Conservation (phyloP, 2,329 filamentous ascomycete species). For the Tolypocladium ophioglossoides region DNA sequence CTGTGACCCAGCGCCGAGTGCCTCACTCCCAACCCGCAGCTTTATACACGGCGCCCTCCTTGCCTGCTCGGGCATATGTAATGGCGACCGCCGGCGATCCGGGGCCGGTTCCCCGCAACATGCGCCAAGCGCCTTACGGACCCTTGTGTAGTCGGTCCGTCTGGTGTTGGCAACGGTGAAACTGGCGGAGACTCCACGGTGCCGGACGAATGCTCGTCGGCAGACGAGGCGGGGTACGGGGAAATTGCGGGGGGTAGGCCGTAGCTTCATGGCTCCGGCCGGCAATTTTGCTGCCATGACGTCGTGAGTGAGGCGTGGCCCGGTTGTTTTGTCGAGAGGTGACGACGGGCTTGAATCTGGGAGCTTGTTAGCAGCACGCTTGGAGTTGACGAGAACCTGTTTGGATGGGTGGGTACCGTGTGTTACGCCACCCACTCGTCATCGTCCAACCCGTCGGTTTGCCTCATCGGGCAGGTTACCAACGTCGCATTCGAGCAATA, state of each 20-base stretch:
- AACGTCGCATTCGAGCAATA: too few species aligned
- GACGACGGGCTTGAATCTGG: not conserved
- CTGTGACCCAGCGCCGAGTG: not conserved
- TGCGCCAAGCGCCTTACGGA: not conserved
- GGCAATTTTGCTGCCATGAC: not conserved
- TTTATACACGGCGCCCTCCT: not conserved
- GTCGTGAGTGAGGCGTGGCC: not conserved
- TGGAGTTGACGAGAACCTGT: not conserved
- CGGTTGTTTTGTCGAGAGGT: not conserved
- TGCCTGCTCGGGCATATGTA: not conserved
- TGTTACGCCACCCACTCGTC: not conserved
- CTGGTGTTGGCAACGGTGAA: not conserved
- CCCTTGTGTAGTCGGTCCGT: not conserved
- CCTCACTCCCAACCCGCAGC: not conserved
- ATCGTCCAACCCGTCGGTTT: not conserved
- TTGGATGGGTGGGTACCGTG: not conserved
- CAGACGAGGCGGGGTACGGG: not conserved
- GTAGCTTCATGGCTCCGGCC: not conserved
- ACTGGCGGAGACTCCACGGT: not conserved
- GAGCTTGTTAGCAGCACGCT: not conserved
- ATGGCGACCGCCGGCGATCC: not conserved
- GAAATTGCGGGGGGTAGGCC: not conserved
- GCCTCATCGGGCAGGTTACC: not conserved
- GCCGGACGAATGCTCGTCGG: not conserved
- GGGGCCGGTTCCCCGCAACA: not conserved